A percentile compares a stretch with the other conserved stretches of the same genome.
These are phyloP conservation scores for Kwoniella sp. DNA, from an alignment of 768 basidiomycete species.

Conservation along the genomic window DNA sequence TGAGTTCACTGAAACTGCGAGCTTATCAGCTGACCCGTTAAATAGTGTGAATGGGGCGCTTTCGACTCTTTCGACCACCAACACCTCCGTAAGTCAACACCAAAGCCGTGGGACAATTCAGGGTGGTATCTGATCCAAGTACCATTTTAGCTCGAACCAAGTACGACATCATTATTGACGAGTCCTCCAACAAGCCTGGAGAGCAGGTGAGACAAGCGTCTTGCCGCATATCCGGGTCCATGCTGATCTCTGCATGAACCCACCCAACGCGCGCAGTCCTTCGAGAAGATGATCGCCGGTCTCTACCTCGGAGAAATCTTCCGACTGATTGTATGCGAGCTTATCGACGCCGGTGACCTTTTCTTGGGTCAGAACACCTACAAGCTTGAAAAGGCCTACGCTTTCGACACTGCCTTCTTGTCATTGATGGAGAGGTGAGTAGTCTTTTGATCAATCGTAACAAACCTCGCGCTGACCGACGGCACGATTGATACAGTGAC, in stretches of 20 bases:
- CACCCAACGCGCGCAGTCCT: no score
- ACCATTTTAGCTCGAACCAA: slow-evolving; percentile 70
- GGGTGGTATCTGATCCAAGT: not conserved
- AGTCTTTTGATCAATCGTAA: not conserved
- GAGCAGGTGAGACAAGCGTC: slow-evolving; percentile 70
- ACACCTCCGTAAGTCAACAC: slow-evolving; percentile 65
- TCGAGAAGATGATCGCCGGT: slow-evolving; percentile 89
- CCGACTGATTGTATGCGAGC: slow-evolving; percentile 89
- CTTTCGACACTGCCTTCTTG: slow-evolving; percentile 93
- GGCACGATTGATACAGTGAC: slow-evolving; percentile 62
- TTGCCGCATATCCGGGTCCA: not conserved
- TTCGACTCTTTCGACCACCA: slow-evolving; percentile 96
- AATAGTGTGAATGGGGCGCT: slow-evolving; percentile 71
- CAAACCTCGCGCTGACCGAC: no score
- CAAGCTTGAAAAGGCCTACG: slow-evolving; percentile 91
- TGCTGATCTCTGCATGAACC: slow-evolving; percentile 4
- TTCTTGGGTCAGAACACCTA: slow-evolving; percentile 99
- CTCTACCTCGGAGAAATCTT: slow-evolving; percentile 95
- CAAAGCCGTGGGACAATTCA: no score
- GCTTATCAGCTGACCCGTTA: slow-evolving; percentile 23
- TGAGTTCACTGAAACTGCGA: slow-evolving; percentile 66
- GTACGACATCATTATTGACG: slow-evolving; percentile 89
- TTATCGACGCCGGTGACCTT: slow-evolving; percentile 93
- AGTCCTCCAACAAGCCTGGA: slow-evolving; percentile 91
- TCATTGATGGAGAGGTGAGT: slow-evolving; percentile 90